phyloP scores from a whole-genome alignment of 108 stramenopile genomes.

The Mediolabrus comicus region DNA sequence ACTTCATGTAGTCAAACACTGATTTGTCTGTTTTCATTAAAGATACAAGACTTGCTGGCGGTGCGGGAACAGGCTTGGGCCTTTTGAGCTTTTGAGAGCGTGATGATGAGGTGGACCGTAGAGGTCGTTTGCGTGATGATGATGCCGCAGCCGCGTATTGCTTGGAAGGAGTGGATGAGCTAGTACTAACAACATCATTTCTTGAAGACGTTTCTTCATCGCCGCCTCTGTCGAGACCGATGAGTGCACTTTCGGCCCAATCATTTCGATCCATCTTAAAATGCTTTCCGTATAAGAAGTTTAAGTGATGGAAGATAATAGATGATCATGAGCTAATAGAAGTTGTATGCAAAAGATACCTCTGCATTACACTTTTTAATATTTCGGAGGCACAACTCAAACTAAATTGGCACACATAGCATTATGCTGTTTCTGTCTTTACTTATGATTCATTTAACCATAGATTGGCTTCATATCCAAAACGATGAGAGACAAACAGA shows the following conservation, averaged over 20 bases:
- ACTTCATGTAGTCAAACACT: slow-evolving; percentile 62
- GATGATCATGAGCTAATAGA: no score
- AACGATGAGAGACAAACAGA: no score
- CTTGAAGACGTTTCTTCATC: no score
- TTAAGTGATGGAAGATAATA: no score
- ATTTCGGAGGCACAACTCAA: no score
- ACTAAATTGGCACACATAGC: no score
- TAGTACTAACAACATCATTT: not conserved
- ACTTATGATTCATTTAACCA: no score
- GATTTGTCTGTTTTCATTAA: slow-evolving; percentile 53
- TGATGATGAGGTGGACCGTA: not conserved
- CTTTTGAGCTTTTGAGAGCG: slow-evolving; percentile 1
- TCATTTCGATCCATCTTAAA: not conserved
- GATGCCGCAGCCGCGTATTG: not conserved
- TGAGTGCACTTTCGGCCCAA: slow-evolving; percentile 11
- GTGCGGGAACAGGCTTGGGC: not conserved
- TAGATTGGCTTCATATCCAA: no score
- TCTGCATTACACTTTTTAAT: no score
- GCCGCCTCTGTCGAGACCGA: slow-evolving; percentile 19
- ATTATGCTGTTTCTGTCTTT: no score
- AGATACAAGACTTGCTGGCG: slow-evolving; percentile 35
- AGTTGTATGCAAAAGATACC: no score
- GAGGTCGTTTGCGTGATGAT: slow-evolving; percentile 9
- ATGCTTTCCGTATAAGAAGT: no score
- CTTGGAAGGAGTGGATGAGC: not conserved